Conservation (phyloP, 2,329 filamentous ascomycete genomes). For the Fusarium sp. region DNA sequence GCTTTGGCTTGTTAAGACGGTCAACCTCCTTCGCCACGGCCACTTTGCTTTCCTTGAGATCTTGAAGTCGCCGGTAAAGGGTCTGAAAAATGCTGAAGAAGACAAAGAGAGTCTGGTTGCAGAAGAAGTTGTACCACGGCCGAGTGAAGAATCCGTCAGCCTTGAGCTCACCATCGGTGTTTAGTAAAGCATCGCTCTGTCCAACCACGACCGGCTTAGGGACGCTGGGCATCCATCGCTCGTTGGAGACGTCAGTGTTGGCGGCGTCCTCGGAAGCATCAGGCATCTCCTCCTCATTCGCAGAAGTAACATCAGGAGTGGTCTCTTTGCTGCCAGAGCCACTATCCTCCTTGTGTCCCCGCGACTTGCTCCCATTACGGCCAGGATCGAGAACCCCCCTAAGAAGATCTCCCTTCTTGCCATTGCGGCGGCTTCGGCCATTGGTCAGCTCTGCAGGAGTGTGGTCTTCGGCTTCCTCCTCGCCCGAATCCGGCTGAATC, state of each 20-base stretch:
- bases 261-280: conserved; percentile 72
- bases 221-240: conserved; percentile 75
- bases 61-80: conserved; percentile 87
- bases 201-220: conserved; percentile 70
- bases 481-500: conserved; percentile 78
- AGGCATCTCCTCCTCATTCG: conserved; percentile 82
- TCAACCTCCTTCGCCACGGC: conserved; percentile 82
- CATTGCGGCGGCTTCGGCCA: conserved; percentile 77
- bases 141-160: conserved; percentile 87
- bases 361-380: conserved; percentile 78
- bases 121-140: conserved; percentile 89
- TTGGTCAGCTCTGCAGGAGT: conserved; percentile 80
- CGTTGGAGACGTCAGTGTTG: conserved; percentile 75
- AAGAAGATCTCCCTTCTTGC: conserved; percentile 85
- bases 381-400: conserved; percentile 87
- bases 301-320: conserved; percentile 86
- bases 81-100: conserved; percentile 95
- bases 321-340: conserved; percentile 88
- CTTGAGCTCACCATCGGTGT: conserved; percentile 76
- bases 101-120: conserved; percentile 91
- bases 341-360: conserved; percentile 85
- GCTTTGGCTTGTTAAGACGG: conserved; percentile 81
- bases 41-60: conserved; percentile 85
- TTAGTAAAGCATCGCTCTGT: conserved; percentile 69
- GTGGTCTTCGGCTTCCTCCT: conserved; percentile 84